Base-by-base conservation (phyloP, 495 filamentous ascomycete species). In the Patellaria atrata region DNA sequence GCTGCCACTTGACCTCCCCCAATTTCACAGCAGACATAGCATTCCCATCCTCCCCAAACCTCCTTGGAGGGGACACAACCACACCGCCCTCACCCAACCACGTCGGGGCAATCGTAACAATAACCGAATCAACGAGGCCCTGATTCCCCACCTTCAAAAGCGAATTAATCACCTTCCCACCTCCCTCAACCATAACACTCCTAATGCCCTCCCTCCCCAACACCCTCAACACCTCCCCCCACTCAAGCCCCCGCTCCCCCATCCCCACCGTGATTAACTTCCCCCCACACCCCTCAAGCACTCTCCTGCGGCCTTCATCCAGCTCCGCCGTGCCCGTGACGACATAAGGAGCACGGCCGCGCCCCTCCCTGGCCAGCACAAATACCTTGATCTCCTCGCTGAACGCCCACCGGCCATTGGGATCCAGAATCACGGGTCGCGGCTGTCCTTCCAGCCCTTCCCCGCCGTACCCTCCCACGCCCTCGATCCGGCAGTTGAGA, bases 161-260 rank as follows among this genome's bases (percentile, higher is more conserved):
- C 33, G 77, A 70, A 47, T 80, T 81, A 45, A 92, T 76, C 30
- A 93, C 70, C 13, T 65, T 66, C 3, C 71, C 83, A 11, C 84
- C 84, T 0, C 84, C 84, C 55, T 93, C 85, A 24, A 93, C 65
- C 85, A 92, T 93, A 18, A 93, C 66, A 45, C 81, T 87, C 16
- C 65, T 61, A 37, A 91, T 58, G 0, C 77, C 76, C 38, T 79
- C 63, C 5, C 56, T 56, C 30, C 54, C 56, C 10, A 87, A 49
- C 14, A 59, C 61, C 22, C 55, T 52, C 8, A 89, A 55, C 15
- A 92, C 62, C 24, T 60, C 60, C 27, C 57, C 57, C 83, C 83
- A 91, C 4, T 59, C 50, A 22, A 75, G 42, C 21, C 19, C 33
- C 22, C 21, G 34, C 40, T 60, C 52, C 39, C 61, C 40, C 2